Evolutionary conservation across 108 stramenopile species (phyloP).

Genomic region (Conticribra weissflogii): DNA sequence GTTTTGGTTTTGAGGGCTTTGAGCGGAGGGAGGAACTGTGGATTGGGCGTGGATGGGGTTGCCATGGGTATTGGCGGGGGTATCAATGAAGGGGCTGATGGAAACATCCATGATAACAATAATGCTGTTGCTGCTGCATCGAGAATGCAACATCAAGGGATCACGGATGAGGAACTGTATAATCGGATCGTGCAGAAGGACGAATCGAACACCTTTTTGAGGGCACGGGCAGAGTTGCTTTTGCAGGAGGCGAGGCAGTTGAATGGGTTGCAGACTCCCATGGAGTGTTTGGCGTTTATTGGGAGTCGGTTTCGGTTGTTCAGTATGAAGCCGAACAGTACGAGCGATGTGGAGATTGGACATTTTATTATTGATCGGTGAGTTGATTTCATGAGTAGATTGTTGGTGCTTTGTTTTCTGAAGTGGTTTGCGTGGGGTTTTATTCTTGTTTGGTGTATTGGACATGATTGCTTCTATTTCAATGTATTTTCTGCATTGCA

Average conservation of each 20-base stretch:
- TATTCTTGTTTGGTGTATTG: too few species aligned
- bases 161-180: slow-evolving; percentile 93
- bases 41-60: too few species aligned
- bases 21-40: slow-evolving; percentile 48
- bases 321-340: slow-evolving; percentile 68
- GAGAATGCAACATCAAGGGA: slow-evolving; percentile 51
- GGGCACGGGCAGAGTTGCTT: slow-evolving; percentile 90
- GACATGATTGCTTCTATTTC: too few species aligned
- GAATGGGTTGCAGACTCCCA: slow-evolving; percentile 78
- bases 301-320: slow-evolving; percentile 90
- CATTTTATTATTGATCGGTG: slow-evolving; percentile 86
- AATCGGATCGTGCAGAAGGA: slow-evolving; percentile 85
- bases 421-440: too few species aligned
- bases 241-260: slow-evolving; percentile 90
- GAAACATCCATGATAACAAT: slow-evolving; percentile 9
- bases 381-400: too few species aligned
- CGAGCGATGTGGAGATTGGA: slow-evolving; percentile 87
- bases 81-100: slow-evolving; percentile 19
- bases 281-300: slow-evolving; percentile 90
- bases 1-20: slow-evolving; percentile 91
- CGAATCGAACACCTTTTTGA: slow-evolving; percentile 89
- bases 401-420: too few species aligned
- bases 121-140: not conserved
- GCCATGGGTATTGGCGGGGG: too few species aligned
- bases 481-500: too few species aligned